These are phyloP conservation scores for Termitomyces sp. DNA, from an alignment of 768 basidiomycete genomes.

Conservation along the genomic window DNA sequence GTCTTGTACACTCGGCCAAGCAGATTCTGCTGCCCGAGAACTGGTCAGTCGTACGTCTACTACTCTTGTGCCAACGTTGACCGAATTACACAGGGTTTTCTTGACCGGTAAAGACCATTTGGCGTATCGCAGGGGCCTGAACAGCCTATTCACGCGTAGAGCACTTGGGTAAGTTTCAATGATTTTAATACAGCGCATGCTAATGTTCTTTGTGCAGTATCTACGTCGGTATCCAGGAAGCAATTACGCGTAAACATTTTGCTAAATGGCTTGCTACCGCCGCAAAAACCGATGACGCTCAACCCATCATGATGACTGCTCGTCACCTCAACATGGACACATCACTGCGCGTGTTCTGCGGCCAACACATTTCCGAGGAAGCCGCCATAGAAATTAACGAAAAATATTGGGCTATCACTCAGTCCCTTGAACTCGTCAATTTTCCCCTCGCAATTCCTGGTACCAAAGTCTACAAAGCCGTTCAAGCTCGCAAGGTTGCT, in stretches of 20 bases:
- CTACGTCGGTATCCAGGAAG: slow-evolving; percentile 82
- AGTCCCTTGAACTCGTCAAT: slow-evolving; percentile 96
- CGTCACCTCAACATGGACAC: slow-evolving; percentile 97
- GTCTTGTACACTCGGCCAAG: slow-evolving; percentile 90
- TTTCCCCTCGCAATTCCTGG: slow-evolving; percentile 95
- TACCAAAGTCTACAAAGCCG: slow-evolving; percentile 93
- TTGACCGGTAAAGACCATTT: slow-evolving; percentile 90
- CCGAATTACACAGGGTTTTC: slow-evolving; percentile 73
- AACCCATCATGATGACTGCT: slow-evolving; percentile 84
- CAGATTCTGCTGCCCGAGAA: slow-evolving; percentile 80
- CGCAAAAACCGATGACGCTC: slow-evolving; percentile 41
- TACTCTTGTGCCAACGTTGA: neutral
- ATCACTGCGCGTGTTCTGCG: slow-evolving; percentile 94
- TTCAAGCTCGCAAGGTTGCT: slow-evolving; percentile 85
- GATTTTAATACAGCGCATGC: neutral
- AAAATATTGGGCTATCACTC: slow-evolving; percentile 95
- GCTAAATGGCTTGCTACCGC: slow-evolving; percentile 64
- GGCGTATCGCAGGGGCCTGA: slow-evolving; percentile 89
- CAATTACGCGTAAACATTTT: slow-evolving; percentile 75
- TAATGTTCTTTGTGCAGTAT: slow-evolving; percentile 42
- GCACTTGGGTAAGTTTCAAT: slow-evolving; percentile 66
- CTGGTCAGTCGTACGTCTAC: slow-evolving; percentile 50
- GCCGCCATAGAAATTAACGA: slow-evolving; percentile 80
- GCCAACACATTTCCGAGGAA: slow-evolving; percentile 79
- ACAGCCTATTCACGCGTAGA: slow-evolving; percentile 90